Percentiles rank a stretch among this genome's conserved stretches.
Conservation (phyloP, 2,329 filamentous ascomycete genomes). For the Fusarium odoratissimum region DNA sequence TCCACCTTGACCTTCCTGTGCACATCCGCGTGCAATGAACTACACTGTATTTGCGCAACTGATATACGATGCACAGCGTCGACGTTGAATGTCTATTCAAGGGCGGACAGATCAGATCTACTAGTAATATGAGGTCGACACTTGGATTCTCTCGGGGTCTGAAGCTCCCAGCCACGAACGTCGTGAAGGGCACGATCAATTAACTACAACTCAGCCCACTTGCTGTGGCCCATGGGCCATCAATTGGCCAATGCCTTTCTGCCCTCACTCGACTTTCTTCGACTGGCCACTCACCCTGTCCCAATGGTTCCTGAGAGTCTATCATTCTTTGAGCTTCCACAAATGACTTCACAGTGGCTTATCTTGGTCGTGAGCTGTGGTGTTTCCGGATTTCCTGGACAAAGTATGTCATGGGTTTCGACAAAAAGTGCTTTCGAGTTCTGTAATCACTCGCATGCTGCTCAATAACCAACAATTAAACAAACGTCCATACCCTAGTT, state of each 20-base stretch:
- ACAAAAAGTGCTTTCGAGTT: constrained; percentile 1
- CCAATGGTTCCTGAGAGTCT: constrained; percentile 11
- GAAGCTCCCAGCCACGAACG: constrained; percentile 39
- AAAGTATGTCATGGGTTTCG: background rate
- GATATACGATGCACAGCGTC: constrained; percentile 24
- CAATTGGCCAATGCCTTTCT: constrained; percentile 40
- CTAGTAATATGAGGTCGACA: constrained; percentile 18
- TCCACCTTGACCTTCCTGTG: constrained; percentile 10
- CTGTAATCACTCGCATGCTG: background rate
- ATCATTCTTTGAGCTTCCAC: constrained; percentile 16
- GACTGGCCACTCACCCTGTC: constrained; percentile 16
- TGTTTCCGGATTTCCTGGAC: background rate
- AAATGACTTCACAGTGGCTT: constrained; percentile 13
- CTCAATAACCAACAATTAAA: constrained; percentile 16
- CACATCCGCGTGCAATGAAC: constrained; percentile 17
- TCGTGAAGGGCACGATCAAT: constrained; percentile 26
- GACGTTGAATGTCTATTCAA: constrained; percentile 11
- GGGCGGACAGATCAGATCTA: constrained; percentile 24
- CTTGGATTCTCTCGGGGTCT: constrained; percentile 27
- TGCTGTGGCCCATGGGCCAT: constrained; percentile 26
- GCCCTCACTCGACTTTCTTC: constrained; percentile 14
- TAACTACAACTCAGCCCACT: constrained; percentile 38
- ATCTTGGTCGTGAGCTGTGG: background rate
- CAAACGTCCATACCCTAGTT: constrained; percentile 8
- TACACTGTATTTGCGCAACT: constrained; percentile 16